A percentile compares a stretch with the other conserved stretches of the same genome.
Conservation (phyloP, 129 eudicot genomes). For the Lonicera japonica region DNA sequence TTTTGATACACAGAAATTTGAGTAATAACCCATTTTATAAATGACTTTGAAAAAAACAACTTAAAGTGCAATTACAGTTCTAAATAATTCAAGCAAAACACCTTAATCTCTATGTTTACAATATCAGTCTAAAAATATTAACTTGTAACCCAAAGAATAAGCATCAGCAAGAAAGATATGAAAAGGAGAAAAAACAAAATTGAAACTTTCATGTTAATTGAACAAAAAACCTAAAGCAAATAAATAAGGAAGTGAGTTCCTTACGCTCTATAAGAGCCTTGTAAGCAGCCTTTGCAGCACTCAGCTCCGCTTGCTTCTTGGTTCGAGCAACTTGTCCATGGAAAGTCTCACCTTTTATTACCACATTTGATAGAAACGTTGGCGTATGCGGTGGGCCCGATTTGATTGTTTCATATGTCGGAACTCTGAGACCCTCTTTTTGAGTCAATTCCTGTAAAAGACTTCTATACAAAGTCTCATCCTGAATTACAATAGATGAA, state of each 20-base stretch:
- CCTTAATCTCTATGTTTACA: too few relatives aligned
- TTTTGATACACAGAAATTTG: too few relatives aligned
- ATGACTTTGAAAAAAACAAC: too few relatives aligned
- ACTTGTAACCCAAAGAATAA: too few relatives aligned
- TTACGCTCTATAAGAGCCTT: conserved; percentile 43
- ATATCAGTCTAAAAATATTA: too few relatives aligned
- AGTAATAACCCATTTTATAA: too few relatives aligned
- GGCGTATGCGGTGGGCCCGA: conserved; percentile 60
- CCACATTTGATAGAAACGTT: conserved; percentile 52
- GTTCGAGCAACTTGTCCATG: conserved; percentile 59
- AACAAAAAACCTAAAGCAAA: too few relatives aligned
- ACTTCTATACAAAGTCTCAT: conserved; percentile 57
- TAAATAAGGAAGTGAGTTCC: background rate
- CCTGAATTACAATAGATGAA: conserved; percentile 26
- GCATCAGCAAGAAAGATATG: too few relatives aligned
- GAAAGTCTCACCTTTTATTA: conserved; percentile 36
- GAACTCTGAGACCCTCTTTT: conserved; percentile 41
- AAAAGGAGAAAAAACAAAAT: too few relatives aligned
- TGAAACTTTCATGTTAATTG: too few relatives aligned
- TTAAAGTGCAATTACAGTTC: too few relatives aligned
- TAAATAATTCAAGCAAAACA: too few relatives aligned
- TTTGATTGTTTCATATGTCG: conserved; percentile 45
- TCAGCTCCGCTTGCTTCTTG: conserved; percentile 78
- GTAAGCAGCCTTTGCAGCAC: conserved; percentile 81
- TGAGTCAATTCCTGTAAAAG: conserved; percentile 73